phyloP scores from a whole-genome alignment of 768 basidiomycete species.

The Kwoniella dendrophila region DNA sequence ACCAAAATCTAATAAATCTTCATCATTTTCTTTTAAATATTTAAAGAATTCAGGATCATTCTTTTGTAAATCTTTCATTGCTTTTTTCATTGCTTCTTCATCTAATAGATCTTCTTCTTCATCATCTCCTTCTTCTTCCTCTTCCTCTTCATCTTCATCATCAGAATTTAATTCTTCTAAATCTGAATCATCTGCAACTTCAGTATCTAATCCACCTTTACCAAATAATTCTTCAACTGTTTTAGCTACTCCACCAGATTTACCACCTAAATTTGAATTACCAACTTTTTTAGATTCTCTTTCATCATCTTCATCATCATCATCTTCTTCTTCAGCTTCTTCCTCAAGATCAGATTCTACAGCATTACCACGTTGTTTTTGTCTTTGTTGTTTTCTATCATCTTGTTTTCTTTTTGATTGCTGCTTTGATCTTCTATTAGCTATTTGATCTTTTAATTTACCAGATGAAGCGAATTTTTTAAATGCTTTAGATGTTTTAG shows the following conservation, averaged over 20 bases:
- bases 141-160: conserved; percentile 52
- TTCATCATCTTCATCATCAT: conserved; percentile 56
- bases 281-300: conserved; percentile 34
- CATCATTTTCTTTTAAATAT: conserved; percentile 93
- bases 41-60: conserved; percentile 99
- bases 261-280: conserved; percentile 31
- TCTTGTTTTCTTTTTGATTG: conserved; percentile 72
- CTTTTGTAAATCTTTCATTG: conserved; percentile 84
- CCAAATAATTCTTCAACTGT: conserved; percentile 51
- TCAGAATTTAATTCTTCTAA: conserved; percentile 36
- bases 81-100: conserved; percentile 72
- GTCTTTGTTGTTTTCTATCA: conserved; percentile 61
- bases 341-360: conserved; percentile 42
- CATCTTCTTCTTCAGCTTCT: conserved; percentile 51
- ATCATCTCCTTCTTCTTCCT: conserved; percentile 67
- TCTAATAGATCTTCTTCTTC: conserved; percentile 66
- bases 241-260: conserved; percentile 43
- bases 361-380: conserved; percentile 53
- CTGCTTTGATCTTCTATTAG: conserved; percentile 78
- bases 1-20: conserved; percentile 81
- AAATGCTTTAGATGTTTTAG: conserved; percentile 74
- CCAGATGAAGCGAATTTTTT: conserved; percentile 88
- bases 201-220: conserved; percentile 29
- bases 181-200: conserved; percentile 29
- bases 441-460: conserved; percentile 81